Conservation (phyloP, 1,284 basidiomycete species). For the Ustilago esculenta region DNA sequence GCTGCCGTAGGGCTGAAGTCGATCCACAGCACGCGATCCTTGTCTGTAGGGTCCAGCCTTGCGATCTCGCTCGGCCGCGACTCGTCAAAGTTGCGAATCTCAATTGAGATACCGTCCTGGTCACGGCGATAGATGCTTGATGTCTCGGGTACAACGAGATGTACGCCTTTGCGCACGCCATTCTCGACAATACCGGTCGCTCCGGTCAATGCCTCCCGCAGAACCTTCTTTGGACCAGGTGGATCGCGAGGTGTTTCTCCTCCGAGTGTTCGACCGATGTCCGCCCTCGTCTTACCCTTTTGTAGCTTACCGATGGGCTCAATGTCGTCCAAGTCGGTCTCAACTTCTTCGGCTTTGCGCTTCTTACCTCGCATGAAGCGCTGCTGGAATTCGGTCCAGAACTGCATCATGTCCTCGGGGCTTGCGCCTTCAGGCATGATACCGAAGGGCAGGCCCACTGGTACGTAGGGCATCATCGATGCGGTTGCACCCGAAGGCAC, state of each 20-base stretch:
- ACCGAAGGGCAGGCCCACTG: constrained; percentile 35
- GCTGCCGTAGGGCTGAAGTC: constrained; percentile 82
- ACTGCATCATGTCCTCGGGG: constrained; percentile 47
- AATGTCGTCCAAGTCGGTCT: constrained; percentile 35
- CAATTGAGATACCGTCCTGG: constrained; percentile 73
- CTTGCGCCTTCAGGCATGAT: constrained; percentile 46
- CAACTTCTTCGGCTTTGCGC: constrained; percentile 35
- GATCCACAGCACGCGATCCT: constrained; percentile 78
- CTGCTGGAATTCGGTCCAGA: constrained; percentile 49
- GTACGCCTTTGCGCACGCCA: constrained; percentile 31
- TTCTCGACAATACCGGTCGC: constrained; percentile 37
- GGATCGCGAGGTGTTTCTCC: constrained; percentile 74
- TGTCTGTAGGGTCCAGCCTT: constrained; percentile 71
- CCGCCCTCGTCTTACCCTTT: constrained; percentile 31
- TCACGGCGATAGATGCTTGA: constrained; percentile 66
- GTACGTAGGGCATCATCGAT: constrained; percentile 37
- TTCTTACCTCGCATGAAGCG: constrained; percentile 43
- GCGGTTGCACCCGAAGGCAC: constrained; percentile 11
- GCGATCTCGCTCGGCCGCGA: constrained; percentile 74
- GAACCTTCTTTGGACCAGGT: constrained; percentile 71
- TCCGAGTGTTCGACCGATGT: constrained; percentile 74
- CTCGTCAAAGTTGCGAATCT: constrained; percentile 80
- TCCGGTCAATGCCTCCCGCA: constrained; percentile 64
- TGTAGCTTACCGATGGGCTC: constrained; percentile 46
- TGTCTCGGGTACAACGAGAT: constrained; percentile 41